Percentiles rank a stretch among this genome's conserved stretches.
Conservation (phyloP, 495 filamentous ascomycete species). For the Ramalina peruviana region DNA sequence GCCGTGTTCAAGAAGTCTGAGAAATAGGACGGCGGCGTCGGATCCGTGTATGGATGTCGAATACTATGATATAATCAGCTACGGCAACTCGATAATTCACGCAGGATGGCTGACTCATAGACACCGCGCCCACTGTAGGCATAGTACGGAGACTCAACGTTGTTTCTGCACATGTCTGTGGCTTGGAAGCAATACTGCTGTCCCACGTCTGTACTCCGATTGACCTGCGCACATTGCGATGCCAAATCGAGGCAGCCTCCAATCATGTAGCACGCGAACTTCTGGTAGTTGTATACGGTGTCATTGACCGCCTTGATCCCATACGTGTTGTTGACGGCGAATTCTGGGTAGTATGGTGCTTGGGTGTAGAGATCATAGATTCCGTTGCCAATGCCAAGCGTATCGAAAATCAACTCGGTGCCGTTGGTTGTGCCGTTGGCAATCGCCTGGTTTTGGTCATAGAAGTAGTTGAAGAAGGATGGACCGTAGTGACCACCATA, state of each 20-base stretch:
- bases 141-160: conserved; percentile 34
- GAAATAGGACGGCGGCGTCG: conserved; percentile 35
- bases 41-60: conserved; percentile 32
- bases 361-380: conserved; percentile 49
- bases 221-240: conserved; percentile 21
- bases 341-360: conserved; percentile 42
- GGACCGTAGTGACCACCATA: conserved; percentile 35
- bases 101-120: conserved; percentile 22
- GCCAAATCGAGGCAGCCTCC: conserved; percentile 31
- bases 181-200: conserved; percentile 24
- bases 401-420: conserved; percentile 39
- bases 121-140: conserved; percentile 30
- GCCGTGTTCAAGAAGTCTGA: conserved; percentile 32
- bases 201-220: conserved; percentile 25
- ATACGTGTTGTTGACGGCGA: conserved; percentile 51
- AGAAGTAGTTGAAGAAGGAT: conserved; percentile 45
- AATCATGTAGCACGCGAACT: conserved; percentile 22
- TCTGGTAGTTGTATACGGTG: conserved; percentile 23
- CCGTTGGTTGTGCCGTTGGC: conserved; percentile 31
- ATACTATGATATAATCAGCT: conserved; percentile 16
- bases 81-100: neutral
- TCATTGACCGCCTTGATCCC: conserved; percentile 41
- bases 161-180: conserved; percentile 27
- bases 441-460: conserved; percentile 44
- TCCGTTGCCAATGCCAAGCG: conserved; percentile 26